Base-by-base conservation (phyloP, 2,329 filamentous ascomycete genomes). In the Trichoderma citrinoviride region DNA sequence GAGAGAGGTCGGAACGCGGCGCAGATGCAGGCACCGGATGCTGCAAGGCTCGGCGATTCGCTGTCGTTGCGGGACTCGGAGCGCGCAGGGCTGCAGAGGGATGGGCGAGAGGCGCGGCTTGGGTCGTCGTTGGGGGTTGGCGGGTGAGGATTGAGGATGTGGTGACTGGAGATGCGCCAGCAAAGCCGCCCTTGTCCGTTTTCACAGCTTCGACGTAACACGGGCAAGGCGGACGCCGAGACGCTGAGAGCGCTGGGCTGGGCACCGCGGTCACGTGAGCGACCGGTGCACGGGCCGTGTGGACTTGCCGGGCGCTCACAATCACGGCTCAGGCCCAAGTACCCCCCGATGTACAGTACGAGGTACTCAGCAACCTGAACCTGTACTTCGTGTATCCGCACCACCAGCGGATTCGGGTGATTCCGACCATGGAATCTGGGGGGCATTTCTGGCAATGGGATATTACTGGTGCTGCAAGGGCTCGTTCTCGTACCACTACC, bases 261-360 rank as follows among this genome's bases (percentile, higher is more conserved):
- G 29, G 29, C 29, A 8, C 29, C 66, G 50, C 66, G 72, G 72
- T 76, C 74, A 76, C 75, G 72, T 75, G 74, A 75, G 70, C 63
- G 43, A 33, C 37, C 3, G 21, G 67, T 62, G 74, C 73, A 74
- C 71, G 69, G 70, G 65, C 70, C 70, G 68, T 12, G 17, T 46
- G 49, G 37, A 61, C 57, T 29, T 61, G 3, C 1, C 17, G n/a
- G 33, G 23, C 49, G 49, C 49, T n/a, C 27, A 25, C 3, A 40
- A n/a, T 37, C 19, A 40, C 52, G 8, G 49, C 27, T 27, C 49
- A 19, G 12, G 0, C 19, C 27, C 12, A 52, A 33, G 49, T 52
- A 52, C 49, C 49, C 33, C 10, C 4, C 33, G 33, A 37, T 52
- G 27, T 19, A 33, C 41, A 3, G n/a, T 10, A 10, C 8, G 5